These are phyloP conservation scores for Lachancea nothofagi DNA, from an alignment of 805 yeast genomes.

Conservation along the genomic window DNA sequence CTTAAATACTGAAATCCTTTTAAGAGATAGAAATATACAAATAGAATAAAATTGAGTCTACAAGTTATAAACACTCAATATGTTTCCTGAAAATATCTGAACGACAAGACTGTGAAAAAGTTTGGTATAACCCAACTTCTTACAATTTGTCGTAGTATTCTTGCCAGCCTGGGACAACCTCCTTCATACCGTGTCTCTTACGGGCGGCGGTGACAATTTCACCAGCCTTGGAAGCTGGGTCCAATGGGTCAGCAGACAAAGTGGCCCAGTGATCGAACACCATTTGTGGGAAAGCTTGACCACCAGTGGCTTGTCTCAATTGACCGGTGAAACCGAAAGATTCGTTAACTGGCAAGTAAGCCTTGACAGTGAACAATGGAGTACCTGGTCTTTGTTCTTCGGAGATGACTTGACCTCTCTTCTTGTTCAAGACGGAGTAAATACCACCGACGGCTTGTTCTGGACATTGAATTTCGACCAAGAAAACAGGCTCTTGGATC, in stretches of 20 bases:
- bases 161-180: slow-evolving; percentile 97
- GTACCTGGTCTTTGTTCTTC: slow-evolving; percentile 99
- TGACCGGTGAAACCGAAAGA: slow-evolving; percentile 99
- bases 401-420: slow-evolving; percentile 99
- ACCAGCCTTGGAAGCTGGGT: slow-evolving; percentile 72
- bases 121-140: slow-evolving; percentile 16
- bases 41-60: slow-evolving; percentile 5
- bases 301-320: slow-evolving; percentile 99
- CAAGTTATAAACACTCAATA: slow-evolving; percentile 9
- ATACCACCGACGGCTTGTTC: slow-evolving; percentile 99
- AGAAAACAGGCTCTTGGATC: slow-evolving; percentile 98
- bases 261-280: slow-evolving; percentile 98
- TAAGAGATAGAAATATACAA: slow-evolving; percentile 11
- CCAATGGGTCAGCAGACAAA: slow-evolving; percentile 88
- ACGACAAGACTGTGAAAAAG: not conserved
- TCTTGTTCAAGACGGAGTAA: slow-evolving; percentile 97
- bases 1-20: slow-evolving; percentile 2
- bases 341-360: slow-evolving; percentile 99
- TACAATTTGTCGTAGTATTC: slow-evolving; percentile 95
- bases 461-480: slow-evolving; percentile 99
- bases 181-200: slow-evolving; percentile 96
- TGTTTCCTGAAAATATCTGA: slow-evolving; percentile 12
- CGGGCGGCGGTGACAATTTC: slow-evolving; percentile 62
- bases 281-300: slow-evolving; percentile 99
- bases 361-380: slow-evolving; percentile 99